Evolutionary conservation across 2,329 filamentous ascomycete species (phyloP).

Genomic region (Penicillium sp.): DNA sequence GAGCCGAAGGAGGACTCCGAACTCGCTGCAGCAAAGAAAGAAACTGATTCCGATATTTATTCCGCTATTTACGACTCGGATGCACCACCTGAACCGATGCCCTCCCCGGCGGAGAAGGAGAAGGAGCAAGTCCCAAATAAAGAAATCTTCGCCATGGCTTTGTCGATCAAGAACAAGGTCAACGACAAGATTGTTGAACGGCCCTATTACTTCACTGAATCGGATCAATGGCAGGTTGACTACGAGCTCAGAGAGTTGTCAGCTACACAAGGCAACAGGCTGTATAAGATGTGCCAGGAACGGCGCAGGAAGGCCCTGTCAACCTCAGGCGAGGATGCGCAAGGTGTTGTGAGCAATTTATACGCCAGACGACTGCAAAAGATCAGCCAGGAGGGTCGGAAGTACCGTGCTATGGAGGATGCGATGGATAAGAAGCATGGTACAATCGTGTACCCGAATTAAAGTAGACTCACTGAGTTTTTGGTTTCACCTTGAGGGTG

Average conservation of each 20-base stretch:
- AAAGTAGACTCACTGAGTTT: conserved; percentile 1
- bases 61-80: background rate
- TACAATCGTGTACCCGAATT: conserved; percentile 26
- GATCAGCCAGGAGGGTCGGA: conserved; percentile 58
- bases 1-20: conserved; percentile 21
- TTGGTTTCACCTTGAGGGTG: background rate
- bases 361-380: conserved; percentile 43
- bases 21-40: background rate
- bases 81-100: background rate
- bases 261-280: conserved; percentile 42
- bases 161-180: conserved; percentile 72
- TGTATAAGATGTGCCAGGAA: conserved; percentile 60
- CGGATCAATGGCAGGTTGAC: conserved; percentile 70
- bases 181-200: conserved; percentile 65
- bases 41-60: background rate
- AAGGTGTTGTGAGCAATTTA: conserved; percentile 44
- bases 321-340: conserved; percentile 39
- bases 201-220: conserved; percentile 50
- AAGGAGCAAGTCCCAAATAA: conserved; percentile 6
- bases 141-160: conserved; percentile 65
- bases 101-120: background rate
- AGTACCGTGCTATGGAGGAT: conserved; percentile 59
- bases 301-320: conserved; percentile 55
- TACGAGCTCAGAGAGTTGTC: conserved; percentile 71
- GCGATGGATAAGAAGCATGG: conserved; percentile 51